These are phyloP conservation scores for Geosmithia flava DNA, from an alignment of 2,329 filamentous ascomycete species.

Conservation along the genomic window DNA sequence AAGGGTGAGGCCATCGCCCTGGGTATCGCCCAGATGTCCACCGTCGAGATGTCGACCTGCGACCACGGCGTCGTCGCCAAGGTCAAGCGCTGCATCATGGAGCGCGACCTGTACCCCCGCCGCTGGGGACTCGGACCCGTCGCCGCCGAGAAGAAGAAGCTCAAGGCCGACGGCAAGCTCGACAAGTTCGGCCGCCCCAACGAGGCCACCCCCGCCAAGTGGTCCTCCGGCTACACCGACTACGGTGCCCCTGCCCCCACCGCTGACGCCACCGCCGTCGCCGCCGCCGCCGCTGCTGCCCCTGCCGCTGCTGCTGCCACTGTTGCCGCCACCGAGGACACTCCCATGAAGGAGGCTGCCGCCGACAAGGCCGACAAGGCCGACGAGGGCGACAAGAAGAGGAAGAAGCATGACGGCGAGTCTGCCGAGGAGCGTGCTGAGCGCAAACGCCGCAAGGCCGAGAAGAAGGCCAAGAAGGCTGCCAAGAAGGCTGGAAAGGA, in stretches of 20 bases:
- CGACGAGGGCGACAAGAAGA: slow-evolving; percentile 50
- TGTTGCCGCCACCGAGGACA: slow-evolving; percentile 24
- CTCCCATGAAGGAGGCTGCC: slow-evolving; percentile 15
- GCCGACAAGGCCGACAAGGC: slow-evolving; percentile 23
- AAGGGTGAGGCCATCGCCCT: slow-evolving; percentile 98
- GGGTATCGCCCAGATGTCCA: slow-evolving; percentile 95
- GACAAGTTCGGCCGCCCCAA: slow-evolving; percentile 95
- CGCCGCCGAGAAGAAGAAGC: slow-evolving; percentile 97
- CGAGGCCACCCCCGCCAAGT: slow-evolving; percentile 85
- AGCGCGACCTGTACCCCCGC: slow-evolving; percentile 92
- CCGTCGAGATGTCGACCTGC: slow-evolving; percentile 90
- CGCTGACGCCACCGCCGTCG: slow-evolving; percentile 28
- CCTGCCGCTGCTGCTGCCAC: slow-evolving; percentile 26
- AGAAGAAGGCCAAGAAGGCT: slow-evolving; percentile 46
- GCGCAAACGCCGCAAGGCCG: slow-evolving; percentile 46
- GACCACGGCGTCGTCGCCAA: slow-evolving; percentile 97
- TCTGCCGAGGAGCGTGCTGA: slow-evolving; percentile 55
- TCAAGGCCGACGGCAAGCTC: slow-evolving; percentile 95
- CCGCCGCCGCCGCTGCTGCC: slow-evolving; percentile 27
- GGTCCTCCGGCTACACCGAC: slow-evolving; percentile 89
- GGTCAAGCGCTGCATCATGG: slow-evolving; percentile 99
- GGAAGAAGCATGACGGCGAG: slow-evolving; percentile 76
- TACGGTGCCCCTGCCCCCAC: slow-evolving; percentile 48
- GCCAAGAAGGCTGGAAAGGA: slow-evolving; percentile 41
- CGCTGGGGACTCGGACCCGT: slow-evolving; percentile 93